A percentile compares a stretch with the other conserved stretches of the same genome.
These are phyloP conservation scores for Didymella arachidicola DNA, from an alignment of 2,329 filamentous ascomycete genomes.

Conservation along the genomic window DNA sequence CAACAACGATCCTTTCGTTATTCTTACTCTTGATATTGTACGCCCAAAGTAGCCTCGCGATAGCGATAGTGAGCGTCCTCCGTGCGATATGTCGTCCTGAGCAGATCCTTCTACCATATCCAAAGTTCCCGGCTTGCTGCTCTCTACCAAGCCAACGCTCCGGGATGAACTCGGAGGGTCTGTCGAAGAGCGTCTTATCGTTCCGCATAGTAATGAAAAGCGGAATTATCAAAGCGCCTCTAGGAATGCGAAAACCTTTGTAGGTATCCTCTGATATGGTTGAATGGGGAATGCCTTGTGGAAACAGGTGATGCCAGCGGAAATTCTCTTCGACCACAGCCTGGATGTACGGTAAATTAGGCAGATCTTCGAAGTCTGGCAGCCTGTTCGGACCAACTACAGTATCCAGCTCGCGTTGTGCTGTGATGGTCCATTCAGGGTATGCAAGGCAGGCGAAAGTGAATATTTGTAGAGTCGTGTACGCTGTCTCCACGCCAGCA, in stretches of 20 bases:
- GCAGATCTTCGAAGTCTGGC: constrained; percentile 31
- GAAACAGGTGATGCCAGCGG: constrained; percentile 47
- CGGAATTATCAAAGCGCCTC: constrained; percentile 45
- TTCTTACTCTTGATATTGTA: constrained; percentile 53
- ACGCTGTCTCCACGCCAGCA: constrained; percentile 34
- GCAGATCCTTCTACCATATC: constrained; percentile 51
- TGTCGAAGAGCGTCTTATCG: constrained; percentile 39
- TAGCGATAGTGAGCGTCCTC: constrained; percentile 56
- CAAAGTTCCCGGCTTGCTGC: constrained; percentile 46
- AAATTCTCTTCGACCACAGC: constrained; percentile 42
- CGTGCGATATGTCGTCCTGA: constrained; percentile 40
- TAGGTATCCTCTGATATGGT: constrained; percentile 57
- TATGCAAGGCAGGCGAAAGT: constrained; percentile 19
- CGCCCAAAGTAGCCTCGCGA: constrained; percentile 60
- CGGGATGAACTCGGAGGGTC: constrained; percentile 45
- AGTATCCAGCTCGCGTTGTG: constrained; percentile 30
- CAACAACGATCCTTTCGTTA: neutral
- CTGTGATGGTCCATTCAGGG: constrained; percentile 16
- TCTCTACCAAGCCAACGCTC: constrained; percentile 44
- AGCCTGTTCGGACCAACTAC: constrained; percentile 27
- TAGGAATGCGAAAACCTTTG: constrained; percentile 57
- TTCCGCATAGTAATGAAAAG: constrained; percentile 46
- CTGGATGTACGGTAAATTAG: constrained; percentile 35
- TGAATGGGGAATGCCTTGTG: constrained; percentile 55
- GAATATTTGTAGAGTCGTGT: constrained; percentile 9